These are phyloP conservation scores for Diaporthe capsici DNA, from an alignment of 2,329 filamentous ascomycete genomes.

Conservation along the genomic window DNA sequence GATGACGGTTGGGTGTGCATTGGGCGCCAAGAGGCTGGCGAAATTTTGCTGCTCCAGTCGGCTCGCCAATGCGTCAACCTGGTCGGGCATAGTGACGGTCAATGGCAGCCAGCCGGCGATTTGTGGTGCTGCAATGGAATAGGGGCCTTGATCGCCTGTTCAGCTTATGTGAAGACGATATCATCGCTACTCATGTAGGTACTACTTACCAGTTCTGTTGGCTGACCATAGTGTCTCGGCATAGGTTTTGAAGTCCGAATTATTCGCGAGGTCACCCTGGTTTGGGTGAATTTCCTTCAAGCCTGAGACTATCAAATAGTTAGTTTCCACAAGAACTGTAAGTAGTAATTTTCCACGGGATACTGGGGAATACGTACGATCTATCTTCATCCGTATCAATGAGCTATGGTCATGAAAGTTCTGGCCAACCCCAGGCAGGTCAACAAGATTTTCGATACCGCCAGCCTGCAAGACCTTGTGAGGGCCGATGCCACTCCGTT, in stretches of 20 bases:
- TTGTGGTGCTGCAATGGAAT: slow-evolving; percentile 52
- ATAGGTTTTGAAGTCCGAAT: slow-evolving; percentile 44
- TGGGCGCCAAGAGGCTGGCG: slow-evolving; percentile 50
- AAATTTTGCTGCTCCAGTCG: slow-evolving; percentile 51
- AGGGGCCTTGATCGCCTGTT: slow-evolving; percentile 43
- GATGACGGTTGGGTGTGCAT: slow-evolving; percentile 50
- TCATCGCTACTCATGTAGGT: no score
- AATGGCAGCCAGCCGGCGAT: slow-evolving; percentile 53
- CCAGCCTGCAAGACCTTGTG: slow-evolving; percentile 57
- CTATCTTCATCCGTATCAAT: slow-evolving; percentile 47
- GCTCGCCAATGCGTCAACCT: slow-evolving; percentile 50
- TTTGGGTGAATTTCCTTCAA: slow-evolving; percentile 46
- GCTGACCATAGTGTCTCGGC: slow-evolving; percentile 47
- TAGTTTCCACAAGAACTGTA: background rate
- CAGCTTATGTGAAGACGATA: no score
- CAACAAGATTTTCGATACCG: slow-evolving; percentile 56
- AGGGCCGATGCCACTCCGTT: slow-evolving; percentile 56
- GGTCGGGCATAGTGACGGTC: slow-evolving; percentile 50
- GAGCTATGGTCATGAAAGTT: slow-evolving; percentile 63
- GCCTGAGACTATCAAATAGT: background rate
- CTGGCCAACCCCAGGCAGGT: slow-evolving; percentile 63
- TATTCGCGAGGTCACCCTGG: slow-evolving; percentile 46
- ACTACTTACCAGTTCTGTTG: slow-evolving; percentile 45
- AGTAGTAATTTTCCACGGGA: no score
- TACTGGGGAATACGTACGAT: slow-evolving; percentile 43